These are phyloP conservation scores for Xylariaceae sp. DNA, from an alignment of 2,329 filamentous ascomycete genomes.

Conservation along the genomic window DNA sequence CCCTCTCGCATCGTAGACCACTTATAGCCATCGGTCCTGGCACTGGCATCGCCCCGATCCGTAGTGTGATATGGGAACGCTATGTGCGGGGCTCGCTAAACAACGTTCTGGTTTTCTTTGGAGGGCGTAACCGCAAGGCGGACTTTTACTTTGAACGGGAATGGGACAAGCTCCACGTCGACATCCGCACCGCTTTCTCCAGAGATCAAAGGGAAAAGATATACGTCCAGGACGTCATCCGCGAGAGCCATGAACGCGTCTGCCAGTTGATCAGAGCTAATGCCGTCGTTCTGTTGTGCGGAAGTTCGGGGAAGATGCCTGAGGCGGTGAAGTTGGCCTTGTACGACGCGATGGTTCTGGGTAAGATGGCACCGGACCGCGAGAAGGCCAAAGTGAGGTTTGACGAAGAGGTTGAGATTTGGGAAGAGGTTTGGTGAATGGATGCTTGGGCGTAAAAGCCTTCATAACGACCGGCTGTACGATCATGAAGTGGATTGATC, in stretches of 20 bases:
- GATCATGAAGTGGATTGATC: no score
- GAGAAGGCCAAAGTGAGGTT: conserved; percentile 34
- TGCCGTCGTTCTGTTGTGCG: conserved; percentile 50
- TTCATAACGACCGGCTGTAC: neutral
- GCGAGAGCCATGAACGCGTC: conserved; percentile 34
- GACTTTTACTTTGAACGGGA: conserved; percentile 83
- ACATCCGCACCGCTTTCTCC: conserved; percentile 64
- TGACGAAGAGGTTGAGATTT: conserved; percentile 29
- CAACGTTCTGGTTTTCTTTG: conserved; percentile 66
- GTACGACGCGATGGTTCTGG: conserved; percentile 41
- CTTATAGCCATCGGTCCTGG: conserved; percentile 79
- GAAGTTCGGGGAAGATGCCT: conserved; percentile 56
- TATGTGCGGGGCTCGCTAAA: conserved; percentile 20
- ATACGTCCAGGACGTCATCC: conserved; percentile 53
- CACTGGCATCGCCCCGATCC: conserved; percentile 81
- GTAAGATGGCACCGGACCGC: conserved; percentile 27
- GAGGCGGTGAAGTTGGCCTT: conserved; percentile 49
- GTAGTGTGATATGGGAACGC: conserved; percentile 77
- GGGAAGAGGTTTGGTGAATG: conserved; percentile 56
- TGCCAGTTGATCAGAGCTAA: conserved; percentile 32
- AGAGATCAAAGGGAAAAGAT: conserved; percentile 57
- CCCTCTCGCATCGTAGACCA: conserved; percentile 35
- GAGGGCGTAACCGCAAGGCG: conserved; percentile 66
- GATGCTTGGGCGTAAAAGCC: no score
- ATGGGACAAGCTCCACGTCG: conserved; percentile 55